A percentile compares a stretch with the other conserved stretches of the same genome.
These are phyloP conservation scores for Diplodia intermedia DNA, from an alignment of 2,329 filamentous ascomycete genomes.

Conservation along the genomic window DNA sequence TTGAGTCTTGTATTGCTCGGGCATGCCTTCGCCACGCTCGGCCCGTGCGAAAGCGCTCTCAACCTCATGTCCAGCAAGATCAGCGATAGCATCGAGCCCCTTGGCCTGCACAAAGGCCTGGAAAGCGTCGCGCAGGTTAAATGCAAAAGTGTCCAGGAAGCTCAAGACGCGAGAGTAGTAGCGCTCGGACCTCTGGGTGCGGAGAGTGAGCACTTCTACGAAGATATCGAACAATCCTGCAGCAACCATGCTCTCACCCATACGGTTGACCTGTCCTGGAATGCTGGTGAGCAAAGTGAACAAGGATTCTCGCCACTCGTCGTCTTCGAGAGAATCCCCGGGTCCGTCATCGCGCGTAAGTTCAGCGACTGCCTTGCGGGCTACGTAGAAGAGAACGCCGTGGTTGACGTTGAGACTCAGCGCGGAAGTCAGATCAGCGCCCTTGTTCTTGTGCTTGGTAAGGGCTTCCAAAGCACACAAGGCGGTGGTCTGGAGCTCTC, in stretches of 20 bases:
- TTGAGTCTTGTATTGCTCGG: slow-evolving; percentile 74
- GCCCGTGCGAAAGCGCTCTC: slow-evolving; percentile 70
- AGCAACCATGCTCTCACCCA: slow-evolving; percentile 82
- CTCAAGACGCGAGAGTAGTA: slow-evolving; percentile 83
- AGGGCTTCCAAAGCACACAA: slow-evolving; percentile 85
- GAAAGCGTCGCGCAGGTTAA: slow-evolving; percentile 84
- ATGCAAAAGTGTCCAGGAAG: slow-evolving; percentile 88
- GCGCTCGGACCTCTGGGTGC: slow-evolving; percentile 80
- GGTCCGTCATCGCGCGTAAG: slow-evolving; percentile 62
- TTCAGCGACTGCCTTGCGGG: slow-evolving; percentile 86
- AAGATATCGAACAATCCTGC: slow-evolving; percentile 90
- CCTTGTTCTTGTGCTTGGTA: slow-evolving; percentile 76
- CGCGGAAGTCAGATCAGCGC: slow-evolving; percentile 84
- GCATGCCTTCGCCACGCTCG: slow-evolving; percentile 74
- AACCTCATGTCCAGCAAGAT: slow-evolving; percentile 82
- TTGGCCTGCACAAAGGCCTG: slow-evolving; percentile 80
- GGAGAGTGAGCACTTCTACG: slow-evolving; percentile 83
- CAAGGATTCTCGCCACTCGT: slow-evolving; percentile 88
- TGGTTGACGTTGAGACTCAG: slow-evolving; percentile 96
- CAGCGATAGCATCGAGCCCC: slow-evolving; percentile 89
- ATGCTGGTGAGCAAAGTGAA: slow-evolving; percentile 88
- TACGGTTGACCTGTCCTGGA: slow-evolving; percentile 70
- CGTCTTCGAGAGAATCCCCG: slow-evolving; percentile 55
- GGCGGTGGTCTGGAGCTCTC: slow-evolving; percentile 81
- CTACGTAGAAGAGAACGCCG: slow-evolving; percentile 89